phyloP scores from a whole-genome alignment of 1,139 yeast species.

The Magnusiomyces suaveolens region DNA sequence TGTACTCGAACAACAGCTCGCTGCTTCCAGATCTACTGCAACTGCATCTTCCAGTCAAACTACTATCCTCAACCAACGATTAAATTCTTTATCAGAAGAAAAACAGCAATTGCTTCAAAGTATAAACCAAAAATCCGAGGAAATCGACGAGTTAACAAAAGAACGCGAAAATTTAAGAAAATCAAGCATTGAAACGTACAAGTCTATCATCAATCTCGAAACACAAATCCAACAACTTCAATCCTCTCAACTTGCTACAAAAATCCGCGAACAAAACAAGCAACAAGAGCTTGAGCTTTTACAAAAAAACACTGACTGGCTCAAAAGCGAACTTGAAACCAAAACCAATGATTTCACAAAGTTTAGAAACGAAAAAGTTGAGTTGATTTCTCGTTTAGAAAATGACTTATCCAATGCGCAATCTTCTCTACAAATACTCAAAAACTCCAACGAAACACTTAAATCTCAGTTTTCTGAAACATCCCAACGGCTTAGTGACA shows the following conservation, averaged over 20 bases:
- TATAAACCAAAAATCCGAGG: slow-evolving; percentile 40
- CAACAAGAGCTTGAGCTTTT: slow-evolving; percentile 34
- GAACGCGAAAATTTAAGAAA: slow-evolving; percentile 44
- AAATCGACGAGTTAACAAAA: slow-evolving; percentile 41
- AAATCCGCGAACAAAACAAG: slow-evolving; percentile 34
- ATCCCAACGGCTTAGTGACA: slow-evolving; percentile 33
- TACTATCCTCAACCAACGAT: slow-evolving; percentile 18
- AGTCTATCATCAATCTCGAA: slow-evolving; percentile 35
- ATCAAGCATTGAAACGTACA: slow-evolving; percentile 40
- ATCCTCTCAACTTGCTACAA: slow-evolving; percentile 31
- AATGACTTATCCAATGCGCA: slow-evolving; percentile 33
- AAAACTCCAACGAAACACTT: slow-evolving; percentile 25
- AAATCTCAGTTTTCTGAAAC: slow-evolving; percentile 32
- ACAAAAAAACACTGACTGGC: slow-evolving; percentile 34
- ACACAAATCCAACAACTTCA: slow-evolving; percentile 31
- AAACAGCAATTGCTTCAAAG: slow-evolving; percentile 36
- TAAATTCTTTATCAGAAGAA: slow-evolving; percentile 27
- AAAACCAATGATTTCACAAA: slow-evolving; percentile 32
- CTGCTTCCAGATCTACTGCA: slow-evolving; percentile 25
- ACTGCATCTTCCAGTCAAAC: slow-evolving; percentile 18
- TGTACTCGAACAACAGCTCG: slow-evolving; percentile 27
- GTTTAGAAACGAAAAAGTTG: slow-evolving; percentile 33
- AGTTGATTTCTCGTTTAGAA: slow-evolving; percentile 27
- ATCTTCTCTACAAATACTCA: slow-evolving; percentile 30
- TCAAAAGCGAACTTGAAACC: slow-evolving; percentile 31